These are phyloP conservation scores for Rhododendron williamsianum DNA, from an alignment of 148 eudicot species.

Conservation along the genomic window DNA sequence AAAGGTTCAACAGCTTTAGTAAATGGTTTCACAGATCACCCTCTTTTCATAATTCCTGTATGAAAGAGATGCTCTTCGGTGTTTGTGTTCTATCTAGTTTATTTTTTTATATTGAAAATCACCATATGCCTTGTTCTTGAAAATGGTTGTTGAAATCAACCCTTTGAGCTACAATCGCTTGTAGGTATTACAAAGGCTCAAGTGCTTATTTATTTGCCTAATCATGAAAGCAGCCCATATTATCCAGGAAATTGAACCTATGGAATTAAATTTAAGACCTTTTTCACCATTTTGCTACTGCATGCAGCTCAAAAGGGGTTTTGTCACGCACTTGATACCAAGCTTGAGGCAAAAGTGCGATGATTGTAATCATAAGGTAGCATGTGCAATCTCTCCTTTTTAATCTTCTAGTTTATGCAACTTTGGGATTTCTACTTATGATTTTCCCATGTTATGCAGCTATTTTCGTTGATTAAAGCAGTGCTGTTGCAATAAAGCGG, in stretches of 20 bases:
- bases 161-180: no score
- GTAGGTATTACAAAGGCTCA: neutral
- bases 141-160: neutral
- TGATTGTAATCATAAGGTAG: neutral
- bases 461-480: neutral
- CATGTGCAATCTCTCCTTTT: constrained; percentile 1
- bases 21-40: neutral
- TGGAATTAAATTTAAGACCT: neutral
- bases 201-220: neutral
- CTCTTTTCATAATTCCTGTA: neutral
- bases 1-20: neutral
- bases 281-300: neutral
- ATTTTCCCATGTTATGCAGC: neutral
- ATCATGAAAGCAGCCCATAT: neutral
- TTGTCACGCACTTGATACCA: constrained; percentile 54
- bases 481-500: neutral
- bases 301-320: constrained; percentile 74
- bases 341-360: neutral
- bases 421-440: neutral
- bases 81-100: neutral
- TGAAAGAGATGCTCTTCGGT: neutral
- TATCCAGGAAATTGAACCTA: neutral
- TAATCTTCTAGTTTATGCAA: neutral
- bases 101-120: no score
- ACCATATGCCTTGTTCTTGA: neutral